Evolutionary conservation across 129 eudicot species (phyloP), one percentile per base, ranked within the genome.

Genomic region (Centella asiatica): DNA sequence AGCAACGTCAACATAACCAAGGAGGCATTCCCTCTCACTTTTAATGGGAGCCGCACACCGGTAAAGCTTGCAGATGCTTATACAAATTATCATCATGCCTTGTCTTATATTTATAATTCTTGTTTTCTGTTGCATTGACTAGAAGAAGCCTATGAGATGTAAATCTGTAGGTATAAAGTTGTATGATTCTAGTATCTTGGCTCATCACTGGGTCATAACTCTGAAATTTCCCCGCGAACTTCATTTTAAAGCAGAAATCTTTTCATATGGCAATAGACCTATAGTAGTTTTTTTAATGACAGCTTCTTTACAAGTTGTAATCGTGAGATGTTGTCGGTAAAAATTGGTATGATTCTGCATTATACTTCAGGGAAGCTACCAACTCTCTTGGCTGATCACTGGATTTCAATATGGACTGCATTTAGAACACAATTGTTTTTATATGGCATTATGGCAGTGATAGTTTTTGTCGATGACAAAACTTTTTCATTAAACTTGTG

Each of bases 41-140:
- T 78, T 50, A 95, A 90, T 73, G 93, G 97, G 71, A 83, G 80
- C 71, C 92, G 86, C 62, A 80, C 87, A 36, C 88, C 87, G 72
- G 97, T 89, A 89, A 80, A 33, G 14, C 26, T 67, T 32, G 46
- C 47, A 20, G 33, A 39, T 14, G 4, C 54, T 44, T 46, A 60
- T 65, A 57, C 57, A 56, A 22, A n/a, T 22, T 2, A 39, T 24
- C 36, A 40, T 24, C 26, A 17, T n/a, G 27, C 26, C 52, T n/a
- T 28, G 45, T 32, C 28, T 54, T 54, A 26, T 18, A 6, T 1
- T 1, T 53, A 40, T 23, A 68, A 31, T n/a, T 37, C 31, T 54
- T 33, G 18, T 11, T 18, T 64, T 23, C 18, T 39, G 17, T 27
- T 63, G 26, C 48, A 59, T 27, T 62, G 18, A 54, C 17, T 18